A percentile compares a stretch with the other conserved stretches of the same genome.
phyloP scores from a whole-genome alignment of 2,329 filamentous ascomycete genomes.

The Ophioceras dolichostomum region DNA sequence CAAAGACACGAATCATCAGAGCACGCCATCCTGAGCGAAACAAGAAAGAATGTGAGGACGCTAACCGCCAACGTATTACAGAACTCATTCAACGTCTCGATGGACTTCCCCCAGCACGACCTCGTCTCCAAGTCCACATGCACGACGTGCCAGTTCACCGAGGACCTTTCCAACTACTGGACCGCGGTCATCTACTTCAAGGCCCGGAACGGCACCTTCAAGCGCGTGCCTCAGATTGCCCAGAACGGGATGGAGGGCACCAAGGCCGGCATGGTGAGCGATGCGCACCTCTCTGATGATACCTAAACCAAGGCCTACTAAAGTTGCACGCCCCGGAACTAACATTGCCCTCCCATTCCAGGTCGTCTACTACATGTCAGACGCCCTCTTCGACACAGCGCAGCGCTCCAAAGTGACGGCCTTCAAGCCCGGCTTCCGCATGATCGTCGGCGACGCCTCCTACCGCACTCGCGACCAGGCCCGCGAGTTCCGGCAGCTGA shows the following conservation, averaged over 20 bases:
- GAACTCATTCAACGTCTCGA: conserved; percentile 2
- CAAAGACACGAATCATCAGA: too few species aligned
- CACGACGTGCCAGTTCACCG: conserved; percentile 3
- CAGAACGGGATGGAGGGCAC: conserved; percentile 21
- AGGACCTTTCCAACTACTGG: conserved; percentile 4
- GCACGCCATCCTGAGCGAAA: not conserved
- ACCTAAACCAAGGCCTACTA: too few species aligned
- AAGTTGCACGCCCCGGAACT: too few species aligned
- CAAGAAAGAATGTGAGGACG: too few species aligned
- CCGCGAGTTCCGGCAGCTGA: conserved; percentile 24
- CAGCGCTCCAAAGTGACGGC: conserved; percentile 9
- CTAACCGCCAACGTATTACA: too few species aligned
- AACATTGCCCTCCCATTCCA: too few species aligned
- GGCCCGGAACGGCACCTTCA: conserved; percentile 4
- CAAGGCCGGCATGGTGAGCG: conserved; percentile 25
- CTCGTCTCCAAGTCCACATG: not conserved
- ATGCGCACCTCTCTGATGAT: too few species aligned
- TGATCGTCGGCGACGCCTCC: conserved; percentile 28
- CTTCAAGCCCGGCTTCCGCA: conserved; percentile 25
- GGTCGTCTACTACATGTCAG: conserved; percentile 31
- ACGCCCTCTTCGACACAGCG: conserved; percentile 23
- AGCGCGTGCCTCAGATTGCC: conserved; percentile 2
- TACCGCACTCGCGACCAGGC: conserved; percentile 19
- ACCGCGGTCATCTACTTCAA: conserved; percentile 3
- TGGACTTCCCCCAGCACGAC: conserved; percentile 1